These are phyloP conservation scores for Usnea hakonensis DNA, from an alignment of 495 filamentous ascomycete species.

Conservation along the genomic window DNA sequence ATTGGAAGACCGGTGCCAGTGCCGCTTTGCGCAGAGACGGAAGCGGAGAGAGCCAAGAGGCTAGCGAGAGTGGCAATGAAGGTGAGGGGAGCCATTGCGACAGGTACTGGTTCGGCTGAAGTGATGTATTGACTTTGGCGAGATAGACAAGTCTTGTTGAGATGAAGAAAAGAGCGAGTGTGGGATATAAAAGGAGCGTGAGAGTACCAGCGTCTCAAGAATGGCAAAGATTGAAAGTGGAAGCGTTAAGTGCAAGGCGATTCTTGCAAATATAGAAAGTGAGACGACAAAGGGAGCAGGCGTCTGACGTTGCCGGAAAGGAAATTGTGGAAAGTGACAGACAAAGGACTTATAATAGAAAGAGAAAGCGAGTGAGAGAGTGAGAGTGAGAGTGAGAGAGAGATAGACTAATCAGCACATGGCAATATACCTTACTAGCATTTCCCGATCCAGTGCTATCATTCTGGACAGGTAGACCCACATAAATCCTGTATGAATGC, in stretches of 20 bases:
- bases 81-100: constrained; percentile 8
- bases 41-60: constrained; percentile 9
- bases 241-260: background rate
- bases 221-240: background rate
- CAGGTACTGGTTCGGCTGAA: background rate
- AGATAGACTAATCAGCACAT: too few species aligned
- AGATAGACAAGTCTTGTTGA: background rate
- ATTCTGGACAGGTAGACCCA: too few species aligned
- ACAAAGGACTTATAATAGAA: background rate
- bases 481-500: too few species aligned
- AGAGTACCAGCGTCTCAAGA: background rate
- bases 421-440: too few species aligned
- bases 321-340: background rate
- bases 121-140: background rate
- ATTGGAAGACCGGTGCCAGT: constrained; percentile 4
- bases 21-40: constrained; percentile 1
- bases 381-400: too few species aligned
- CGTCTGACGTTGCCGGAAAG: background rate
- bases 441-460: too few species aligned
- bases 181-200: background rate
- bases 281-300: background rate
- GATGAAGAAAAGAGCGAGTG: background rate
- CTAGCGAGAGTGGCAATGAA: constrained; percentile 6
- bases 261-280: background rate
- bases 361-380: background rate